These are phyloP conservation scores for Trichoderma koningii DNA, from an alignment of 2,329 filamentous ascomycete genomes.

Conservation along the genomic window DNA sequence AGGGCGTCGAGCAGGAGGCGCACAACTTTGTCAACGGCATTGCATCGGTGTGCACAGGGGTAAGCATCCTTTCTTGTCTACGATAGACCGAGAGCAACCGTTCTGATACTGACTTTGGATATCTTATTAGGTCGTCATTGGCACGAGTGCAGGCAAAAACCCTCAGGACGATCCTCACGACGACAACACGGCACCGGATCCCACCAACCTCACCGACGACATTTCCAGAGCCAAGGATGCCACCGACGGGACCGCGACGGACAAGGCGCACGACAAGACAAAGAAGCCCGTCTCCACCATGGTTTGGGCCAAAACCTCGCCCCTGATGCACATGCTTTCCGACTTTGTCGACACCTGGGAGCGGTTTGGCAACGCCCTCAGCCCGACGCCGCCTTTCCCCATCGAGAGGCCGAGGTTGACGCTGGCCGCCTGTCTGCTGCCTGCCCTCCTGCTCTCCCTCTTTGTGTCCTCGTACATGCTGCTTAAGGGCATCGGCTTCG, in stretches of 20 bases:
- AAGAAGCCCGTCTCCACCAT: conserved; percentile 75
- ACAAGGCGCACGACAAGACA: conserved; percentile 64
- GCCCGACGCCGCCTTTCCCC: conserved; percentile 65
- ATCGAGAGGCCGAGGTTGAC: conserved; percentile 54
- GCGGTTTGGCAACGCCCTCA: conserved; percentile 57
- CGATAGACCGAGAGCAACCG: background rate
- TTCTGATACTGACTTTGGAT: conserved; percentile 29
- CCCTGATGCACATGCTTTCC: conserved; percentile 63
- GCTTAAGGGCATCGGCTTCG: conserved; percentile 66
- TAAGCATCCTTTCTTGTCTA: conserved; percentile 28
- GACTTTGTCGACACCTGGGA: conserved; percentile 55
- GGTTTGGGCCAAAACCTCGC: conserved; percentile 75
- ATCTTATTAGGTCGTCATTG: conserved; percentile 64
- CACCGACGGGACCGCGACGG: conserved; percentile 50
- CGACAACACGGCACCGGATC: conserved; percentile 58
- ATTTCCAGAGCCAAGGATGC: conserved; percentile 47
- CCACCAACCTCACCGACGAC: conserved; percentile 42
- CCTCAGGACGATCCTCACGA: conserved; percentile 63
- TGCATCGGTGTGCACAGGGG: conserved; percentile 42
- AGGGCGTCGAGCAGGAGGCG: conserved; percentile 81
- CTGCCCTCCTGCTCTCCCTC: conserved; percentile 54
- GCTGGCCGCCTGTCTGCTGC: conserved; percentile 55
- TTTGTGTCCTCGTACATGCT: conserved; percentile 61
- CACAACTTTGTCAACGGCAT: conserved; percentile 77
- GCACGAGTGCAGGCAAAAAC: conserved; percentile 75